Evolutionary conservation across 495 filamentous ascomycete genomes (phyloP), one percentile per base, ranked within the genome.

Genomic region (Astrothelium macrocarpum): DNA sequence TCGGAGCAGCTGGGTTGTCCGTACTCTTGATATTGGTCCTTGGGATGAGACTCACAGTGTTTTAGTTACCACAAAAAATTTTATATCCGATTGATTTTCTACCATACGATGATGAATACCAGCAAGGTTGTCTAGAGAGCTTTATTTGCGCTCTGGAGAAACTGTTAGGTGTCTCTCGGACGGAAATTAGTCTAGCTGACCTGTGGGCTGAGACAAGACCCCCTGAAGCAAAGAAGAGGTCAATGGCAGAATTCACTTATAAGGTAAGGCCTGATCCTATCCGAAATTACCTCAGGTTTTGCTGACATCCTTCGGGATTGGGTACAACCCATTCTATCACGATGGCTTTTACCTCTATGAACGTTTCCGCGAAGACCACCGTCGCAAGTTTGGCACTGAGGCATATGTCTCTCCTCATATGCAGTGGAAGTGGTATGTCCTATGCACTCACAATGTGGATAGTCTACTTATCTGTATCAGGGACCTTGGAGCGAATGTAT

Each of bases 71-170:
- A 28, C 74, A 72, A 66, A 71, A 71, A 0, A 66, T 77, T 16
- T 63, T 74, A 4, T 77, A 75, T 61, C 71, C 74, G 25, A 70
- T 66, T 7, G 75, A 76, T 36, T 77, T 75, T 45, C 65, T 77
- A 10, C 74, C 74, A 0, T 39, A 39, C 16, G 16, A 39, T 7
- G 36, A 7, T 16, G 36, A 39, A 39, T 7, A 16, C 16, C 36
- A 39, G 16, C 36, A 39, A 39, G 36, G 7, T 5, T 7, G 7
- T 16, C 7, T 7, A 7, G 36, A 39, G 16, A 16, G 16, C 7
- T 39, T 7, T 39, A 7, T 39, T 7, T 39, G 36, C 16, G 36
- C 36, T 7, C 36, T 39, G 7, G 36, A 39, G 16, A 39, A 39
- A 39, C 7, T 16, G 36, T 16, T 39, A 7, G 7, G 36, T 39